These are phyloP conservation scores for Aegilops longissima DNA, from an alignment of 176 grass and related monocot genomes.

Conservation along the genomic window DNA sequence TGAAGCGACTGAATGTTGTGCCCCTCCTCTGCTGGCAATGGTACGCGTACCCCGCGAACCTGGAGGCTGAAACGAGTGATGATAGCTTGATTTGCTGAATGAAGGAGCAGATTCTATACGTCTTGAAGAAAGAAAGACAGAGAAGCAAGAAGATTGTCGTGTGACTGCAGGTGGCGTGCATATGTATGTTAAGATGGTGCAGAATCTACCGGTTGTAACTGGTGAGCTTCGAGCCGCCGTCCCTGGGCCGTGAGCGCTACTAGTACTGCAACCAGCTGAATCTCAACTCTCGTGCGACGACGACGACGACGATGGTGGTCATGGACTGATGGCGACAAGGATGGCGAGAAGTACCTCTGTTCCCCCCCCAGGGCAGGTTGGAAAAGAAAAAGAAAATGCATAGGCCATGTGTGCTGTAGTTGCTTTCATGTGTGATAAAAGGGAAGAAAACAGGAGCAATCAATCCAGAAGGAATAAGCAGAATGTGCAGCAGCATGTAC, in stretches of 20 bases:
- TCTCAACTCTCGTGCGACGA: background rate
- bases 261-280: background rate
- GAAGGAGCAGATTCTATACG: background rate
- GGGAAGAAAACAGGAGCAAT: too few species aligned
- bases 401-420: too few species aligned
- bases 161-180: slow-evolving; percentile 6
- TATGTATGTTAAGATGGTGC: background rate
- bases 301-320: too few species aligned
- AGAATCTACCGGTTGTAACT: background rate
- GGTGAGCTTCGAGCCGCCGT: too few species aligned
- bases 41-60: background rate
- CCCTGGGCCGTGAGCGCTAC: too few species aligned
- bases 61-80: background rate
- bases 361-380: too few species aligned
- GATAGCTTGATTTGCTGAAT: background rate
- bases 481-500: too few species aligned
- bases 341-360: too few species aligned
- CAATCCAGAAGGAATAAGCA: too few species aligned
- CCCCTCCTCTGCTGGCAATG: background rate
- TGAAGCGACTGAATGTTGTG: background rate
- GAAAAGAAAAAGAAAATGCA: too few species aligned
- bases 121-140: background rate
- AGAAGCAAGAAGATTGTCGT: background rate
- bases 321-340: too few species aligned
- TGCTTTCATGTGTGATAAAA: background rate